Evolutionary conservation across 2,329 filamentous ascomycete genomes (phyloP), one percentile per base, ranked within the genome.

Genomic region (Rutstroemia sp.): DNA sequence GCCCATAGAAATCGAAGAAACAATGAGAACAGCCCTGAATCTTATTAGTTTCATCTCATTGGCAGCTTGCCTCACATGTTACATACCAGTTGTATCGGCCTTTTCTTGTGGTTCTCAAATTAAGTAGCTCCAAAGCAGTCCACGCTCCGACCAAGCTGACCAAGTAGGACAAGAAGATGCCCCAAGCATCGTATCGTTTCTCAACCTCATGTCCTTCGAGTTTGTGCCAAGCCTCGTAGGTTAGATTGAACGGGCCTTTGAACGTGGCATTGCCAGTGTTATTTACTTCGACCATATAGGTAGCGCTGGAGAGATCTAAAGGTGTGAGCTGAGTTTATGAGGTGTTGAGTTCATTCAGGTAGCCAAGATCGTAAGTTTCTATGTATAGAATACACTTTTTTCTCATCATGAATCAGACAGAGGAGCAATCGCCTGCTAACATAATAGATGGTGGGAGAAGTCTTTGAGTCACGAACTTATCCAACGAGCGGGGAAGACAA

Each of bases 121-220:
- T 88, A 51, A 95, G 82, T 57, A 95, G 74, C 70, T 95, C 91
- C 34, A 95, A 76, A 0, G 90, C 92, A 3, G 89, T 89, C 51
- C 83, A 78, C 49, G 88, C 86, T 60, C 91, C 91, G 61, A 88
- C 75, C 60, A 88, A 82, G 67, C 89, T 94, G 62, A 86, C 77
- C 45, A 87, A 72, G 64, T 81, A 87, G 1, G 84, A 86, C 9
- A 89, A 76, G 23, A 85, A 77, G 12, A 92, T 78, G 64, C 88
- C 86, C 41, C 82, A 82, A 4, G 77, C 72, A 23, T 80, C 34
- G 48, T 60, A 64, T 39, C 38, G 57, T 50, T 58, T 63, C 12
- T 59, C 38, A 21, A 64, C 51, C 17, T 63, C 51, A 34, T 60
- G 45, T 4, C 60, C 62, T 39, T 61, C 46, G 23, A 63, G 47